Conservation (phyloP, 805 yeast species). For the Hanseniaspora guilliermondii region DNA sequence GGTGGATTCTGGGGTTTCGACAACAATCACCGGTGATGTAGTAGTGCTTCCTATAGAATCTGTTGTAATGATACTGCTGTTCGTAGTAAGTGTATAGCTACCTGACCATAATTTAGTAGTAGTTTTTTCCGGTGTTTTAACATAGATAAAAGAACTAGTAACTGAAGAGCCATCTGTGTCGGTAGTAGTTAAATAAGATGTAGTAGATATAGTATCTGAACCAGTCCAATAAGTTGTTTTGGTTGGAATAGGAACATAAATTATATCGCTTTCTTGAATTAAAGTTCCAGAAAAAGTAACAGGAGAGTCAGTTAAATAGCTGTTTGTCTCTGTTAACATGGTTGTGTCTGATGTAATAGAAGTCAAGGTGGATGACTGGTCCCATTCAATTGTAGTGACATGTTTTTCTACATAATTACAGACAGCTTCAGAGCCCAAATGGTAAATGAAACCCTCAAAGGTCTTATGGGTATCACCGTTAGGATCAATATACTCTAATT, state of each 20-base stretch:
- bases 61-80: no score
- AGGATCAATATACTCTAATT: conserved; percentile 18
- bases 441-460: not conserved
- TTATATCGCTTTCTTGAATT: no score
- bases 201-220: not conserved
- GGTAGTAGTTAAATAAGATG: not conserved
- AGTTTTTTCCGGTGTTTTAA: not conserved
- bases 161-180: not conserved
- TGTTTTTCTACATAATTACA: not conserved
- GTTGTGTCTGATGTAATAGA: not conserved
- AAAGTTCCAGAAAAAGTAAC: not conserved
- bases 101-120: no score
- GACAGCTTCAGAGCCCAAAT: not conserved
- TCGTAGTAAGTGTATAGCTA: no score
- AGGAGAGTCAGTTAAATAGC: not conserved
- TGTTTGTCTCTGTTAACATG: not conserved
- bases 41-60: no score
- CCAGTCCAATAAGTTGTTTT: not conserved
- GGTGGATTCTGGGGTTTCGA: no score
- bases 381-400: not conserved
- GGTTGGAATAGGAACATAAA: not conserved
- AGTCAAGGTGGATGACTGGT: not conserved
- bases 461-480: conserved; percentile 14
- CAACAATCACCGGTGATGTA: no score
- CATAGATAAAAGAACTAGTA: not conserved